Evolutionary conservation across 208 protist genomes (phyloP), one percentile per base, ranked within the genome.

Genomic region (Leishmania arabica): DNA sequence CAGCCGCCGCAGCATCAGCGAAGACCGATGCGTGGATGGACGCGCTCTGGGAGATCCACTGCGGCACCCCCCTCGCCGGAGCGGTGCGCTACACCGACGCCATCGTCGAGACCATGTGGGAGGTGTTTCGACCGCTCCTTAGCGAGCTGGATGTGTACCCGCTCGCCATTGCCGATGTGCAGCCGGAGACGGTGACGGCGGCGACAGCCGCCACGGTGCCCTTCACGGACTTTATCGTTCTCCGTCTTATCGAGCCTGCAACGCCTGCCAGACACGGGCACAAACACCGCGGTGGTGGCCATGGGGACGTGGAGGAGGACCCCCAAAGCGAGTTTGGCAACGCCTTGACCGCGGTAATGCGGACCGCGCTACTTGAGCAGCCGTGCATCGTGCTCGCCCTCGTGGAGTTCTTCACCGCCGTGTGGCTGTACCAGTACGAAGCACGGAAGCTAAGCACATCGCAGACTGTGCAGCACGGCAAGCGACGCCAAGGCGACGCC

Each of bases 331-430:
- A 82, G 53, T 56, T 83, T 11, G 80, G 79, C 66, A 90, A 81
- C 75, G 4, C 71, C 15, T 40, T 93, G n/a, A 88, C 83, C 9
- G 45, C 75, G 1, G 85, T 86, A 2, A 93, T 95, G 91, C 82
- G 85, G 68, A 54, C 82, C 7, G 88, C 90, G 1, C 80, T 97
- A 78, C 72, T 84, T 27, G 84, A 92, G 51, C 88, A 93, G 76
- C 92, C 92, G 0, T 78, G 77, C 27, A 90, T 93, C 70, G 86
- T 95, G 15, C 77, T 95, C n/a, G 85, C 92, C 24, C 69, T 95
- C 31, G 71, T 95, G 19, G 92, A 95, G 78, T 95, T 95, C 81
- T 94, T 97, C 79, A 84, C 84, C n/a, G 89, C 89, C 0, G 86
- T 95, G 49, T 79, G 92, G 73, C 78, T 84, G 73, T 80, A 84